Evolutionary conservation across 2,329 filamentous ascomycete species (phyloP).

Genomic region (Aspergillus phoenicis): DNA sequence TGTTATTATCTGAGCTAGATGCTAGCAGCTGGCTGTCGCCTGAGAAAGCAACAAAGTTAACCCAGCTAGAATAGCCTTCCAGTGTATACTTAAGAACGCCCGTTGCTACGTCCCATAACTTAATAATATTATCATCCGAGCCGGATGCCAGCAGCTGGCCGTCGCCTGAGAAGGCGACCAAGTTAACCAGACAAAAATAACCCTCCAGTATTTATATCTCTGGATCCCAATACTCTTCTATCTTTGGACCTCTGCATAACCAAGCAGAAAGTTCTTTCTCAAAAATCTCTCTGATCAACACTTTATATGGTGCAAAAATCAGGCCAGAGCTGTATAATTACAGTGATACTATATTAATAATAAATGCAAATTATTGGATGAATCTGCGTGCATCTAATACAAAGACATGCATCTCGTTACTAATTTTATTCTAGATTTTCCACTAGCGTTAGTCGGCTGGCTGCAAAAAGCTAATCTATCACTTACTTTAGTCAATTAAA

Average conservation of each 20-base stretch:
- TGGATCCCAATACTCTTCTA: background rate
- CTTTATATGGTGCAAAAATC: slow-evolving; percentile 7
- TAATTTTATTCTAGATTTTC: too few relatives aligned
- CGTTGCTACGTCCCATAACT: too few relatives aligned
- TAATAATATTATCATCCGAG: too few relatives aligned
- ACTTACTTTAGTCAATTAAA: background rate
- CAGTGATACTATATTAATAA: slow-evolving; percentile 10
- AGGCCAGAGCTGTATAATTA: slow-evolving; percentile 11
- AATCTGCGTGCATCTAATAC: slow-evolving; percentile 10
- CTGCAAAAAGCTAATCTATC: too few relatives aligned
- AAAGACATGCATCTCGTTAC: too few relatives aligned
- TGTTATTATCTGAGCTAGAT: background rate
- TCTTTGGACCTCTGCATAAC: background rate
- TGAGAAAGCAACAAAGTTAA: too few relatives aligned
- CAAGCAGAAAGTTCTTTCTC: background rate
- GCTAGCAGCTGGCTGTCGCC: too few relatives aligned
- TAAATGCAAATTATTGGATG: too few relatives aligned
- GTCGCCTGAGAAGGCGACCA: too few relatives aligned
- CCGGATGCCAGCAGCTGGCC: too few relatives aligned
- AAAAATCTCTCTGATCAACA: background rate
- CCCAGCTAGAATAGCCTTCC: slow-evolving; percentile 4
- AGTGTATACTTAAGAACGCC: too few relatives aligned
- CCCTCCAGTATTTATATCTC: background rate
- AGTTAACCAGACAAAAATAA: background rate
- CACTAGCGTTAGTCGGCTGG: too few relatives aligned